Percentiles rank a stretch among this genome's conserved stretches.
Evolutionary conservation across 106 monocot species (phyloP).

Genomic region (Phalaenopsis equestris): DNA sequence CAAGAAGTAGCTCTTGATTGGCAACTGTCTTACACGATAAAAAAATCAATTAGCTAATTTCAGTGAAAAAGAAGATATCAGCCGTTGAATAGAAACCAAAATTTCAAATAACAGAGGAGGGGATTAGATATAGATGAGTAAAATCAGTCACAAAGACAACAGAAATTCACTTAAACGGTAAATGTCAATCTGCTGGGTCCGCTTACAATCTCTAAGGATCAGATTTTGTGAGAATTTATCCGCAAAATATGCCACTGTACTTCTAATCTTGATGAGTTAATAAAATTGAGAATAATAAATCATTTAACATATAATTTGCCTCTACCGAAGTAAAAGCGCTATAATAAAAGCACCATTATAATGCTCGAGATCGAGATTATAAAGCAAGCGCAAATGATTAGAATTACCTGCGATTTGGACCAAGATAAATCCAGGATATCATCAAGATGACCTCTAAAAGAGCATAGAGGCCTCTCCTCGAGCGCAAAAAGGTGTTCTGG

Average conservation of each 20-base stretch:
- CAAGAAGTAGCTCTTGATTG: too few relatives aligned
- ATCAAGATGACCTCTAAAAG: constrained; percentile 57
- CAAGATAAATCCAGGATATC: constrained; percentile 90
- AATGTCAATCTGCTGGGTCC: too few relatives aligned
- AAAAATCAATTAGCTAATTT: background rate
- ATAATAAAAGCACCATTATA: background rate
- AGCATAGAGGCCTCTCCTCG: constrained; percentile 53
- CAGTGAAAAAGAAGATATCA: background rate
- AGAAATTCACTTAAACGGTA: background rate
- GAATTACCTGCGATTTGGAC: constrained; percentile 78
- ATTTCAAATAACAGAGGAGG: too few relatives aligned
- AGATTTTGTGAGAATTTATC: background rate
- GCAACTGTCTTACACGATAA: too few relatives aligned
- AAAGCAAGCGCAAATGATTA: background rate
- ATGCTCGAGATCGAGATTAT: background rate
- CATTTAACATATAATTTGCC: background rate
- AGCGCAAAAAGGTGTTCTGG: constrained; percentile 57
- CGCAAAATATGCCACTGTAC: background rate
- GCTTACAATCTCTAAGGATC: background rate
- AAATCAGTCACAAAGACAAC: background rate
- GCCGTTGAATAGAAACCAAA: background rate
- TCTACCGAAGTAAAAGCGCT: background rate
- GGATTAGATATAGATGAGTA: background rate
- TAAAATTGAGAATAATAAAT: background rate
- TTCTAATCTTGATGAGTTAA: background rate